Evolutionary conservation across 2,329 filamentous ascomycete genomes (phyloP), one percentile per base, ranked within the genome.

Genomic region (Beauveria medogensis): DNA sequence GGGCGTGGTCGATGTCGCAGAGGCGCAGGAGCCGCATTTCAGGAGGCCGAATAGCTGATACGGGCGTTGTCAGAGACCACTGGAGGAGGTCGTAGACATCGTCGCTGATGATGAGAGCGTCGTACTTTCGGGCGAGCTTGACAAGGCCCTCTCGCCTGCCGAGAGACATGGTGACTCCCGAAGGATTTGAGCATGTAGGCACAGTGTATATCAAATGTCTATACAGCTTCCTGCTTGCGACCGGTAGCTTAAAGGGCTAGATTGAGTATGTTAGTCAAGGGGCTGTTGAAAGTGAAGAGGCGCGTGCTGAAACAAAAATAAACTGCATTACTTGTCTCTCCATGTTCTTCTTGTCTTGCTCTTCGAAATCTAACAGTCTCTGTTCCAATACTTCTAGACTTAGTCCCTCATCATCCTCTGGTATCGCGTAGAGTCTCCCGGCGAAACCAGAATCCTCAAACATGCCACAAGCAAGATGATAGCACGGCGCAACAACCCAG

Each of bases 71-170:
- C 1, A 77, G 67, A 2, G 84, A 82, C 91, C 92, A 97, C 70
- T 92, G 89, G 5, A 97, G 79, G 65, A 93, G 88, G 72, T 97
- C 93, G 71, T 97, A 97, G 7, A 97, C 92, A 71, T 97, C 94
- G 74, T 97, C 93, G 55, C 84, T 84, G 26, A 97, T 80, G 60
- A 97, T 75, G n/a, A 97, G 80, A 7, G 90, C 91, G 71, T 97
- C 87, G 71, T 88, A 85, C 62, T 85, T 79, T 60, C 93, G 82
- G 0, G 93, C 93, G 8, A 97, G 74, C n/a, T 78, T 77, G 28
- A 97, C 85, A 4, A 97, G 80, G 12, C 77, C 78, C 64, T 86
- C 76, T 3, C 94, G 83, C 30, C 88, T 82, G n/a, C 74, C 70
- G 4, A 91, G 73, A 16, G 86, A 85, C 87, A 95, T 93, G 4